Base-by-base conservation (phyloP, 2,329 filamentous ascomycete genomes). In the Alternaria hordeiaustralica region DNA sequence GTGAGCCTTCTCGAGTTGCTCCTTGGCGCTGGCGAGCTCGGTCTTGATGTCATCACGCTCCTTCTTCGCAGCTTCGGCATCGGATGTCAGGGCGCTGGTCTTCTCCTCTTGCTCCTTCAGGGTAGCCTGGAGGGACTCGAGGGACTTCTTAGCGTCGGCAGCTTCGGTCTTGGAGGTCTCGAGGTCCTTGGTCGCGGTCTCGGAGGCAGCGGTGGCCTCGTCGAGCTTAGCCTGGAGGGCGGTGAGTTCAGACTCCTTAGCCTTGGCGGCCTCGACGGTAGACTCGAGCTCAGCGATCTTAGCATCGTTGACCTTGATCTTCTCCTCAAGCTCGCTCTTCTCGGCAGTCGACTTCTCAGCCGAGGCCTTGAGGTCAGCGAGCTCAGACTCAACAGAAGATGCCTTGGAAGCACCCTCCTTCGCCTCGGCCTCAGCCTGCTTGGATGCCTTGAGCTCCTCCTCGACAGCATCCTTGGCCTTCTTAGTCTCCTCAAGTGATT, bases 241-340 rank as follows among this genome's bases (percentile, higher is more conserved):
- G n/a, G 63, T 60, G 46, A 70, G 50, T 58, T 70, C 60, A 36
- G 64, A 59, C 21, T 68, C 68, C 36, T 68, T 70, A 10, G 64
- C 62, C n/a, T 63, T 70, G 44, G 66, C 58, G 11, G 69, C 55
- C 30, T 68, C 69, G 6, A 69, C 62, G 23, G 58, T 66, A 6
- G 68, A 63, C 54, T 74, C 68, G 15, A 75, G 59, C 15, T 72
- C 65, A 26, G 69, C 58, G 21, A 75, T 57, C 65, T 75, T 75
- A 18, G 71, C 47, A 15, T 72, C 67, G 41, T 71, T 64, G 11
- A 65, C 68, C 59, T 75, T 66, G 43, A 75, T 68, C 59, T 76
- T 69, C 56, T 72, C 70, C 26, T 74, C 63, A 2, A 72, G 65
- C 28, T 67, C 67, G 10, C 61, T 60, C 59, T 72, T 72, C 57